Evolutionary conservation across 2,329 filamentous ascomycete species (phyloP).

Genomic region (Colletotrichum trifolii): DNA sequence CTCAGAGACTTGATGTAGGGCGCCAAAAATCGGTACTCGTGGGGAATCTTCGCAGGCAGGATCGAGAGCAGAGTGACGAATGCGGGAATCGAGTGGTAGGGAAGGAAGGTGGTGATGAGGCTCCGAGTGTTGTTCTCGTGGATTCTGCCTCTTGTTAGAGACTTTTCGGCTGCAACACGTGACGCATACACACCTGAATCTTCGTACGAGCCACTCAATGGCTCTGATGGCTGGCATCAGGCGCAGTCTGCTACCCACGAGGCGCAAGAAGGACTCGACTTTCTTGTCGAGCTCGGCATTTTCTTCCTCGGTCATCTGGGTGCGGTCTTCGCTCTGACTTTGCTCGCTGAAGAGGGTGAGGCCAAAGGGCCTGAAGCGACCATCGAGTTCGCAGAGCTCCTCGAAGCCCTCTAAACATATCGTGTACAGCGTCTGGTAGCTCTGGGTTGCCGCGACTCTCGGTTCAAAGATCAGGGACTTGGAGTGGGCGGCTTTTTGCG

Average conservation of each 20-base stretch:
- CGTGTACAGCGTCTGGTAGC: conserved; percentile 87
- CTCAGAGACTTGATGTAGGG: conserved; percentile 86
- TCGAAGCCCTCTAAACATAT: conserved; percentile 91
- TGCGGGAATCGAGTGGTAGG: conserved; percentile 87
- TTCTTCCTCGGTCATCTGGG: conserved; percentile 82
- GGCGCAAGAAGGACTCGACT: conserved; percentile 83
- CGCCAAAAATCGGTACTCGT: conserved; percentile 83
- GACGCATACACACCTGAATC: conserved; percentile 76
- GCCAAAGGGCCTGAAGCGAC: conserved; percentile 79
- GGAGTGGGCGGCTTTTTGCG: conserved; percentile 89
- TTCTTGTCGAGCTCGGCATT: conserved; percentile 84
- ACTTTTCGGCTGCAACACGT: conserved; percentile 30
- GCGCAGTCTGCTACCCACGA: conserved; percentile 80
- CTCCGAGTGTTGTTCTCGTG: conserved; percentile 89
- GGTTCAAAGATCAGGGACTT: conserved; percentile 96
- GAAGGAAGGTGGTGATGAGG: conserved; percentile 87
- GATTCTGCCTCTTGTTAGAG: conserved; percentile 65
- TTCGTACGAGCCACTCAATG: conserved; percentile 92
- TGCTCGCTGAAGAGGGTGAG: conserved; percentile 91
- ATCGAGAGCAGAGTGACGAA: conserved; percentile 91
- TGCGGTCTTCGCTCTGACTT: conserved; percentile 88
- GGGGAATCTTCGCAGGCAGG: conserved; percentile 78
- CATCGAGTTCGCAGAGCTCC: conserved; percentile 89
- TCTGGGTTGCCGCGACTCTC: conserved; percentile 85
- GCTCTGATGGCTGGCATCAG: conserved; percentile 90